phyloP scores from a whole-genome alignment of 2,329 filamentous ascomycete genomes.

The Ilyonectria destructans region DNA sequence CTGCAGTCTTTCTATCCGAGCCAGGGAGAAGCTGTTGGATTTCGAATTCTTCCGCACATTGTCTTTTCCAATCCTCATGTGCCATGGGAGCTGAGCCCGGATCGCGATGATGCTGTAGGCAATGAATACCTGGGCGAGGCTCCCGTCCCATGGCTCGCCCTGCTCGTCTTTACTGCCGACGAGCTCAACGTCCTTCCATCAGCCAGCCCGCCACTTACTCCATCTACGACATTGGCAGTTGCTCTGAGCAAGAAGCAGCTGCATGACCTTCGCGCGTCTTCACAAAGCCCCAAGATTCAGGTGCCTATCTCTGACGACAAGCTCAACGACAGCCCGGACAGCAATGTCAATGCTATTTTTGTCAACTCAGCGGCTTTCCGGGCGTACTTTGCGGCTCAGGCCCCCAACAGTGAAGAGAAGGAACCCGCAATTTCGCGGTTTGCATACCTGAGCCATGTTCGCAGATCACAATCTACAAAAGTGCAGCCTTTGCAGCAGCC shows the following conservation, averaged over 20 bases:
- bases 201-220: neutral
- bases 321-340: neutral
- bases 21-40: too few relatives aligned
- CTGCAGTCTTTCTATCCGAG: too few relatives aligned
- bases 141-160: neutral
- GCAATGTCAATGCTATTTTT: neutral
- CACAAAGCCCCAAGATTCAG: neutral
- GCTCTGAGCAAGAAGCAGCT: neutral
- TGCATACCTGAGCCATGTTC: neutral
- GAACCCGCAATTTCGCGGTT: neutral
- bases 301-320: neutral
- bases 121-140: neutral
- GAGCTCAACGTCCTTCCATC: neutral
- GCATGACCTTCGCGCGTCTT: neutral
- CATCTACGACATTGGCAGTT: neutral
- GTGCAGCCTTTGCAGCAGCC: neutral
- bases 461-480: neutral
- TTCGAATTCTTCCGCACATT: too few relatives aligned
- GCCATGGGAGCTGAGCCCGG: neutral
- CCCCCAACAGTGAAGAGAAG: neutral
- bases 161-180: neutral
- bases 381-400: neutral
- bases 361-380: neutral
- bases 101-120: neutral
- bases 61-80: too few relatives aligned